Conservation (phyloP, 2,329 filamentous ascomycete species). For the Calonectria pseudoreteaudii region DNA sequence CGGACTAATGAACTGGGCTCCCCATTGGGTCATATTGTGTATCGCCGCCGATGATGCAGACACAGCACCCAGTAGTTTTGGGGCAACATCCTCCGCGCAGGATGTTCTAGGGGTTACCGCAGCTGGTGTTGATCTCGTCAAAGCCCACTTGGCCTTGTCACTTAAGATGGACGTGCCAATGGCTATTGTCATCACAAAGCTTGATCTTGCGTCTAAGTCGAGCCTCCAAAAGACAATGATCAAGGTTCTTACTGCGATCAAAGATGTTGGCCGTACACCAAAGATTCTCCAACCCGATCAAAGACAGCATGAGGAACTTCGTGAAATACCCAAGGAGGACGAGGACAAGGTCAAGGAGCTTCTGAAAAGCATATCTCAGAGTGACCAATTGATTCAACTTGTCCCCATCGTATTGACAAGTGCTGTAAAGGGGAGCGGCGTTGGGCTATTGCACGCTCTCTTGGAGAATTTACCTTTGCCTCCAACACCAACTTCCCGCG, state of each 20-base stretch:
- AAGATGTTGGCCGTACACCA: constrained; percentile 79
- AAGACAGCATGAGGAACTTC: constrained; percentile 62
- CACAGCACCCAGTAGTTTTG: constrained; percentile 40
- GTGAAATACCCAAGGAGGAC: constrained; percentile 67
- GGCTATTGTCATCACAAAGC: constrained; percentile 87
- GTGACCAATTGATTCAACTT: constrained; percentile 57
- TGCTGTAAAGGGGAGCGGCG: constrained; percentile 84
- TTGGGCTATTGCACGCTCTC: constrained; percentile 84
- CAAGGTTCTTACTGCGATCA: constrained; percentile 81
- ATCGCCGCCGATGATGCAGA: constrained; percentile 83
- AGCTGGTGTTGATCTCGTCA: constrained; percentile 76
- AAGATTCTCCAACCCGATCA: constrained; percentile 75
- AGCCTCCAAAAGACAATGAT: constrained; percentile 77
- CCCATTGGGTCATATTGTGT: constrained; percentile 92
- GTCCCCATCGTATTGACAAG: constrained; percentile 93
- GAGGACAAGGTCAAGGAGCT: constrained; percentile 68
- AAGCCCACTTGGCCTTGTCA: constrained; percentile 87
- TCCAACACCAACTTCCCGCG: constrained; percentile 61
- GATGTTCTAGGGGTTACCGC: constrained; percentile 63
- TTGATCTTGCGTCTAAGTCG: constrained; percentile 83
- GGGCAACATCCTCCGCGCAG: constrained; percentile 61
- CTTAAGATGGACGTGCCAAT: constrained; percentile 83
- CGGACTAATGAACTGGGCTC: constrained; percentile 94
- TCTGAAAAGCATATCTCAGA: constrained; percentile 61
- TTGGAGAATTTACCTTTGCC: constrained; percentile 81